Base-by-base conservation (phyloP, 305 asterid species). In the Solanum hybrid region DNA sequence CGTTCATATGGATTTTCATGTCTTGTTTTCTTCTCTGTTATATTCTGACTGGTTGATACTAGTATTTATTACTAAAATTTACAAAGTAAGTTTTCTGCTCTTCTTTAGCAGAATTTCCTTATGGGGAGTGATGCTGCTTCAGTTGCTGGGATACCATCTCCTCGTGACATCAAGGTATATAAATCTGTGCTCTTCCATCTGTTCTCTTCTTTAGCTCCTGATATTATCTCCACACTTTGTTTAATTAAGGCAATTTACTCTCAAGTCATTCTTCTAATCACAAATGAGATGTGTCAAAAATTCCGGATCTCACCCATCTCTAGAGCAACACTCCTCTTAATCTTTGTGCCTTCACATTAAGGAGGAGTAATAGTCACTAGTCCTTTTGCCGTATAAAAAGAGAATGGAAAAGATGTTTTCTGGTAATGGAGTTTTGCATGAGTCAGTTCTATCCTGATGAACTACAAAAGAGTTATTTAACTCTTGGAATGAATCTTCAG, bases 111-210 rank as follows among this genome's bases (percentile, higher is more conserved):
- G 89, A 24, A 86, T 89, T 88, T 75, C 92, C 89, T 89, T 29
- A 94, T 95, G 98, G 95, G 95, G 89, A 93, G 92, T 91, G 94
- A 92, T 90, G 92, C 91, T 82, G 91, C 89, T 34, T 95, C 92
- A 87, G 92, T 76, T 91, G 87, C 87, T 85, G 96, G 92, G 89
- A 93, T 91, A 88, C 95, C 94, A 72, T 90, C 93, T 89, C 92
- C 93, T 80, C 91, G 81, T 90, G 91, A 90, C 79, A 90, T 96
- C 81, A 95, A 96, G 98, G 99, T 96, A 94, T 79, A 89, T 31
- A 37, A 73, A 12, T 45, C n/a, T 76, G 87, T 79, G 24, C 39
- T 27, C 20, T 17, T 45, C 39, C 88, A 36, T 77, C 36, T 87
- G 76, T 89, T 37, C 34, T 45, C 72, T 75, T 33, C 73, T 77